These are phyloP conservation scores for Torulaspora gathmanii DNA, from an alignment of 805 yeast genomes.

Conservation along the genomic window DNA sequence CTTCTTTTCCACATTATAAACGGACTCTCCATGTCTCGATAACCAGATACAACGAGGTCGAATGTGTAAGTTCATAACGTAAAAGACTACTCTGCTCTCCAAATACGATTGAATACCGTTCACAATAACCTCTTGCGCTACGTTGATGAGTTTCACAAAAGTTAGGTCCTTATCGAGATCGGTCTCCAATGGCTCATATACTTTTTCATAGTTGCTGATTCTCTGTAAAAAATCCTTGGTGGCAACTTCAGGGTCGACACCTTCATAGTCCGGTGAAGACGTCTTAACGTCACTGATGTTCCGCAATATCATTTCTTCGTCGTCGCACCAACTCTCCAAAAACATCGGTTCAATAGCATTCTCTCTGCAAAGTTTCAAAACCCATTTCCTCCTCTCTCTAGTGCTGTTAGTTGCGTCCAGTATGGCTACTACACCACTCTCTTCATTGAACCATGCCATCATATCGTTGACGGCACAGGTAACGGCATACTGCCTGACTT, in stretches of 20 bases:
- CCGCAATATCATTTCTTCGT: slow-evolving; percentile 66
- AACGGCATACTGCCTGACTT: slow-evolving; percentile 64
- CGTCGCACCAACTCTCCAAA: slow-evolving; percentile 87
- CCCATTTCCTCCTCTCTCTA: slow-evolving; percentile 57
- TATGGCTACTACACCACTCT: slow-evolving; percentile 84
- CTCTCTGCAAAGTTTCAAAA: slow-evolving; percentile 56
- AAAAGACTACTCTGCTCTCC: slow-evolving; percentile 89
- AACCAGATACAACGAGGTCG: slow-evolving; percentile 91
- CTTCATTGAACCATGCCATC: slow-evolving; percentile 79
- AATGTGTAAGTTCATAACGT: slow-evolving; percentile 91
- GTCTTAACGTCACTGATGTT: slow-evolving; percentile 84
- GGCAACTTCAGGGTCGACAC: slow-evolving; percentile 66
- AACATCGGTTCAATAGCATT: slow-evolving; percentile 83
- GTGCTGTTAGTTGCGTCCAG: slow-evolving; percentile 93
- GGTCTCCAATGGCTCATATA: slow-evolving; percentile 70
- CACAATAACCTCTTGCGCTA: slow-evolving; percentile 81
- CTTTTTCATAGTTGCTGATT: slow-evolving; percentile 66
- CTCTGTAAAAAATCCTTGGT: slow-evolving; percentile 66
- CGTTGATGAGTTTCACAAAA: slow-evolving; percentile 82
- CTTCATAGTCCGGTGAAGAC: slow-evolving; percentile 75
- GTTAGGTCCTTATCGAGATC: slow-evolving; percentile 60
- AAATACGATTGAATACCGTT: slow-evolving; percentile 83
- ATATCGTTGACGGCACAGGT: slow-evolving; percentile 69
- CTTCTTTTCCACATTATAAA: slow-evolving; percentile 86
- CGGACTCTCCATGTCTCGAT: slow-evolving; percentile 93